phyloP scores from a whole-genome alignment of 805 yeast genomes.

The Lachancea kluyveri region DNA sequence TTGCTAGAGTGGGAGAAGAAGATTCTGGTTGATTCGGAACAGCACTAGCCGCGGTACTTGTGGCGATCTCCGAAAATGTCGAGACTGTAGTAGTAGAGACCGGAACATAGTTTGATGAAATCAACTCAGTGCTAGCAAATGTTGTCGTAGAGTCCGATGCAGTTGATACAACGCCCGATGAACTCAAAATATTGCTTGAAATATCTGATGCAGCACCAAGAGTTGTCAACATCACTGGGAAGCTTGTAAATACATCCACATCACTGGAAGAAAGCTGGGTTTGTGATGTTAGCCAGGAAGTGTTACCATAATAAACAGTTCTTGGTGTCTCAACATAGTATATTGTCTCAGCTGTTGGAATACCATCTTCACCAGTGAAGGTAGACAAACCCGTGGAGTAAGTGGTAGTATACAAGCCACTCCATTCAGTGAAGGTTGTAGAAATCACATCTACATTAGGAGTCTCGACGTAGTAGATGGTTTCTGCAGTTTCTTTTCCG shows the following conservation, averaged over 20 bases:
- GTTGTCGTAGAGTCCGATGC: conserved; percentile 2
- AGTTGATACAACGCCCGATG: conserved; percentile 4
- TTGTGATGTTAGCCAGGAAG: conserved; percentile 1
- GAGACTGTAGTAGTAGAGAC: no score
- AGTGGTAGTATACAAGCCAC: conserved; percentile 2
- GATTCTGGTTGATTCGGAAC: no score
- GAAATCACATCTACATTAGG: conserved; percentile 1
- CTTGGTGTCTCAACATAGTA: conserved; percentile 11
- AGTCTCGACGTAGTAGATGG: conserved; percentile 1
- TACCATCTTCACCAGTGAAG: conserved; percentile 9
- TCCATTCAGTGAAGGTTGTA: conserved; percentile 2
- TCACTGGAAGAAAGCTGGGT: conserved; percentile 6
- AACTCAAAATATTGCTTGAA: conserved; percentile 2
- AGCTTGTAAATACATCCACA: conserved; percentile 6
- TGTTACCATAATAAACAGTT: conserved; percentile 3
- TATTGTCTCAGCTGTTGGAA: conserved; percentile 6
- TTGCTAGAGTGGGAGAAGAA: conserved; percentile 6
- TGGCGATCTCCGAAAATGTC: no score
- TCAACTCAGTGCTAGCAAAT: background rate
- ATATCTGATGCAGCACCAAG: background rate
- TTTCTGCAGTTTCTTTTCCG: conserved; percentile 1
- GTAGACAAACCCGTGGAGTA: conserved; percentile 2
- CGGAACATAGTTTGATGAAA: no score
- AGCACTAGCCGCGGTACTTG: no score
- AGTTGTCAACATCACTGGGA: conserved; percentile 10